phyloP scores from a whole-genome alignment of 2,329 filamentous ascomycete species.

The Paracoccidioides lutzii region DNA sequence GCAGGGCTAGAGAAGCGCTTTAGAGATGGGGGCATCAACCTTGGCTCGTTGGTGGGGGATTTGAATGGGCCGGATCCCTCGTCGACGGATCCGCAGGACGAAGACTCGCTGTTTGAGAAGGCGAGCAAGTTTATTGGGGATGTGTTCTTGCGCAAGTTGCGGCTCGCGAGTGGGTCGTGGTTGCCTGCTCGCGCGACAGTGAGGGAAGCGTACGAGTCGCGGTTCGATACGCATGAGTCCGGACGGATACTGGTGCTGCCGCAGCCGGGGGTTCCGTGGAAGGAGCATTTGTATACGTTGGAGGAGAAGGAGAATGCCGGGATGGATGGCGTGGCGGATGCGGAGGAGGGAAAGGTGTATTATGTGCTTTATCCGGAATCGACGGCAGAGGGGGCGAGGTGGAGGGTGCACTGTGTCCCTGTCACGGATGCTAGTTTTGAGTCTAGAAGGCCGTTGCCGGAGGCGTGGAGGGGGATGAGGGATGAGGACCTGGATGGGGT shows the following conservation, averaged over 20 bases:
- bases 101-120: conserved; percentile 65
- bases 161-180: conserved; percentile 66
- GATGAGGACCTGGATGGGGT: conserved; percentile 67
- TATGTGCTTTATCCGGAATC: conserved; percentile 91
- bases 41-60: conserved; percentile 70
- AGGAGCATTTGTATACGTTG: conserved; percentile 84
- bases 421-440: conserved; percentile 73
- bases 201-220: conserved; percentile 57
- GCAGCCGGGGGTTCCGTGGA: conserved; percentile 72
- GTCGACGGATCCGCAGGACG: conserved; percentile 52
- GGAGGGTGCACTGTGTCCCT: conserved; percentile 89
- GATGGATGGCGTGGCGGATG: conserved; percentile 7
- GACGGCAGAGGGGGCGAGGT: conserved; percentile 61
- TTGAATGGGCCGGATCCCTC: conserved; percentile 54
- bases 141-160: conserved; percentile 70
- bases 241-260: conserved; percentile 74
- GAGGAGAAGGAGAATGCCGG: conserved; percentile 45
- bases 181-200: conserved; percentile 75
- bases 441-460: conserved; percentile 81
- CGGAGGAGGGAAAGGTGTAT: conserved; percentile 45
- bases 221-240: conserved; percentile 53
- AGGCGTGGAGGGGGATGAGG: conserved; percentile 80
- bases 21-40: conserved; percentile 65
- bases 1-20: conserved; percentile 73
- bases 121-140: conserved; percentile 79